Conservation (phyloP, 495 filamentous ascomycete species). For the Bacidia rubella region DNA sequence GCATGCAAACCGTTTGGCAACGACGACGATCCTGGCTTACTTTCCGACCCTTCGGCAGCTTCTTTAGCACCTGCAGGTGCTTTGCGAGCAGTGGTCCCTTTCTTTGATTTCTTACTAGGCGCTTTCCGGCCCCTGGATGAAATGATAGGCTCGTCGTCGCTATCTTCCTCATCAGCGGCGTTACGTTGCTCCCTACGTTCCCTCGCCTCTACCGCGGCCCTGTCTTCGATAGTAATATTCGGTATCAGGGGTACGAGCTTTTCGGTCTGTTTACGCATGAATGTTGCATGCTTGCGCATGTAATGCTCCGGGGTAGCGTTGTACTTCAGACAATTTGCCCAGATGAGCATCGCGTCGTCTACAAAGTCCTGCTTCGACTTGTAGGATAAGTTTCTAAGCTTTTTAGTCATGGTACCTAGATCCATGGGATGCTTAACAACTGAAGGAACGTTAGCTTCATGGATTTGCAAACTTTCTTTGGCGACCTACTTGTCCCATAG, state of each 20-base stretch:
- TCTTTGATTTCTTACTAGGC: constrained; percentile 65
- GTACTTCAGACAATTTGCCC: constrained; percentile 91
- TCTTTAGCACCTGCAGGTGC: constrained; percentile 48
- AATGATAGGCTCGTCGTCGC: constrained; percentile 97
- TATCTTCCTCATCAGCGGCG: constrained; percentile 61
- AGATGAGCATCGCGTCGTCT: constrained; percentile 83
- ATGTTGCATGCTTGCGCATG: constrained; percentile 81
- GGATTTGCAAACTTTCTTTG: too few species aligned
- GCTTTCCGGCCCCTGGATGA: constrained; percentile 87
- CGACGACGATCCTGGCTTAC: constrained; percentile 8
- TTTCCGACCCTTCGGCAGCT: constrained; percentile 49
- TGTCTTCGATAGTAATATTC: constrained; percentile 74
- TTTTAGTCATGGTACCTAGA: constrained; percentile 94
- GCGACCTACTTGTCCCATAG: constrained; percentile 66
- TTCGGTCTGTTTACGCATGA: constrained; percentile 93
- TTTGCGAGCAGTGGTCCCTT: constrained; percentile 62
- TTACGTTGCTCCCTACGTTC: constrained; percentile 68
- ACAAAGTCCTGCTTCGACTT: constrained; percentile 94
- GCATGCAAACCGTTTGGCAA: not conserved
- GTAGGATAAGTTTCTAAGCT: constrained; percentile 74
- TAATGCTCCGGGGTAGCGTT: constrained; percentile 82
- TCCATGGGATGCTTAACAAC: constrained; percentile 98
- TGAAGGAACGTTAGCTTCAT: constrained; percentile 22
- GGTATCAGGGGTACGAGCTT: constrained; percentile 92
- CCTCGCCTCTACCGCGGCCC: constrained; percentile 93